Conservation (phyloP, 257 asterid species). For the Galeopsis tetrahit region DNA sequence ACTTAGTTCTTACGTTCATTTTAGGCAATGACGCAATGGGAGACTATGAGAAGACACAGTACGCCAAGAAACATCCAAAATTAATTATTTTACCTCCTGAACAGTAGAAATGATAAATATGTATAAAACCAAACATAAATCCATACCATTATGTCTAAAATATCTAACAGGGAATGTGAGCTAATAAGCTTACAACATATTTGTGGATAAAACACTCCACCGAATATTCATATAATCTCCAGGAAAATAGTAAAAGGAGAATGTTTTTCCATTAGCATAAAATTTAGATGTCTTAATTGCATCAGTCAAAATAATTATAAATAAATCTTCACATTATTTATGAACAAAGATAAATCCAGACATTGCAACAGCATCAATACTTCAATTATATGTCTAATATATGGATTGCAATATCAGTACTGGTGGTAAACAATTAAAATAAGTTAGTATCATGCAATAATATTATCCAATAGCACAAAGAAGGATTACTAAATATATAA, state of each 20-base stretch:
- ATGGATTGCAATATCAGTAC: slow-evolving; percentile 9
- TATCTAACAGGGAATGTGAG: not conserved
- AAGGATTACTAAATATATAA: not conserved
- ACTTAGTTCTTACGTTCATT: too few species aligned
- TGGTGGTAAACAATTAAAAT: not conserved
- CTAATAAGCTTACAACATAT: slow-evolving; percentile 2
- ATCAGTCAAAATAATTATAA: not conserved
- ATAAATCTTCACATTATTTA: not conserved
- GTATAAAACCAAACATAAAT: not conserved
- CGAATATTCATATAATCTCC: not conserved
- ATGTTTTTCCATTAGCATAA: not conserved
- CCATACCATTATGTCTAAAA: not conserved
- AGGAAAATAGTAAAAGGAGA: not conserved
- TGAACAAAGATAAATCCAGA: not conserved
- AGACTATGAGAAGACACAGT: too few species aligned
- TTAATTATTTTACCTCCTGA: too few species aligned
- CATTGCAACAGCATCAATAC: not conserved
- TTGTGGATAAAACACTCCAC: too few species aligned
- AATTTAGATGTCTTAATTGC: not conserved
- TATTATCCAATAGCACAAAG: not conserved
- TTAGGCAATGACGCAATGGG: too few species aligned
- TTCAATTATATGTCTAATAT: slow-evolving; percentile 4
- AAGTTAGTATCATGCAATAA: not conserved
- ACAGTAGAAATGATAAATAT: too few species aligned
- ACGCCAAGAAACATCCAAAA: too few species aligned